Percentiles rank a stretch among this genome's conserved stretches.
Evolutionary conservation across 2,329 filamentous ascomycete species (phyloP).

Genomic region (Fusarium euwallaceae): DNA sequence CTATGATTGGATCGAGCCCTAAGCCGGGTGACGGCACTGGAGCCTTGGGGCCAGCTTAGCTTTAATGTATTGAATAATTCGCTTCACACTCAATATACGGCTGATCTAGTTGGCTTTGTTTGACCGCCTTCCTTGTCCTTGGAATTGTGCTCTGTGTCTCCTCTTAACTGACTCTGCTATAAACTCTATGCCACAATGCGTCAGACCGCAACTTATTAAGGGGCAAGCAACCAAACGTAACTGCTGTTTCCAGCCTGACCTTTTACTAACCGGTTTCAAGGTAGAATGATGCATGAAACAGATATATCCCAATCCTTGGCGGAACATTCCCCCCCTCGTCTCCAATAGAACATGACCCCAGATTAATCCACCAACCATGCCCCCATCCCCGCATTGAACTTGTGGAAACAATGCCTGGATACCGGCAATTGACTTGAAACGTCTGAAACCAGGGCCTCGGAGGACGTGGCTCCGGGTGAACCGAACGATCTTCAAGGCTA

Average conservation of each 20-base stretch:
- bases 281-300: not conserved
- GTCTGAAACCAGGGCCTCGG: slow-evolving; percentile 33
- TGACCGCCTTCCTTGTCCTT: too few species aligned
- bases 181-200: not conserved
- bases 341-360: not conserved
- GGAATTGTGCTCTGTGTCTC: not conserved
- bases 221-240: not conserved
- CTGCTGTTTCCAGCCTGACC: not conserved
- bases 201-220: not conserved
- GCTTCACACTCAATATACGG: slow-evolving; percentile 11
- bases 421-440: slow-evolving; percentile 22
- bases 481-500: slow-evolving; percentile 2
- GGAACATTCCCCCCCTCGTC: not conserved
- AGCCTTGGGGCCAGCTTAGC: slow-evolving; percentile 9
- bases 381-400: not conserved
- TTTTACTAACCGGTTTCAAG: not conserved
- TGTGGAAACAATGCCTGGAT: not conserved
- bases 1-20: slow-evolving; percentile 32
- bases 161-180: not conserved
- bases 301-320: not conserved
- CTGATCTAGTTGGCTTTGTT: not conserved
- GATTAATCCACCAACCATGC: slow-evolving; percentile 3
- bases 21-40: slow-evolving; percentile 10
- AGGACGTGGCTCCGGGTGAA: slow-evolving; percentile 18
- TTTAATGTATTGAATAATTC: slow-evolving; percentile 28